Evolutionary conservation across 352 stramenopile genomes (phyloP).

Genomic region (Peronospora farinosa): DNA sequence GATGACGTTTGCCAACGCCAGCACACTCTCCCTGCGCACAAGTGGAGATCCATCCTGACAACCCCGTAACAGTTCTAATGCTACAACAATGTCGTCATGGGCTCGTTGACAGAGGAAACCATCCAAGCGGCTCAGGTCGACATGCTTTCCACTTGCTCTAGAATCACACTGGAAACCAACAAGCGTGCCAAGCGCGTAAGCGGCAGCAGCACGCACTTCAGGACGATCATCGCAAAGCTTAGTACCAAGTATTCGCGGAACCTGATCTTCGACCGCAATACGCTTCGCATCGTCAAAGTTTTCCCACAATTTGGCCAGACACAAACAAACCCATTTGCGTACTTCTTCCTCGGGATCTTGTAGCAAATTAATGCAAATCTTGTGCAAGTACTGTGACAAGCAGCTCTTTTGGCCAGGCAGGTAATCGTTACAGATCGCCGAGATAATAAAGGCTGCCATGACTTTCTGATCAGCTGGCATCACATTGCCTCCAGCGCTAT

Average conservation of each 20-base stretch:
- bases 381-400: conserved; percentile 86
- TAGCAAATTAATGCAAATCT: conserved; percentile 65
- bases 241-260: conserved; percentile 78
- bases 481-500: conserved; percentile 23
- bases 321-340: conserved; percentile 86
- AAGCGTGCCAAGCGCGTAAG: conserved; percentile 90
- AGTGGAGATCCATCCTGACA: conserved; percentile 80
- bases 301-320: conserved; percentile 93
- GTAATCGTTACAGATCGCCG: conserved; percentile 91
- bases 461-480: conserved; percentile 90
- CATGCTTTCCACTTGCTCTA: conserved; percentile 38
- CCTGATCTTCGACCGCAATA: conserved; percentile 74
- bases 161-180: conserved; percentile 79
- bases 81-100: conserved; percentile 63
- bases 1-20: conserved; percentile 80
- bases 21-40: conserved; percentile 73
- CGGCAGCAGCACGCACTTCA: conserved; percentile 89
- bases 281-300: conserved; percentile 87
- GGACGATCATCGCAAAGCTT: conserved; percentile 82
- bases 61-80: conserved; percentile 55
- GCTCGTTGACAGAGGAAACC: conserved; percentile 55
- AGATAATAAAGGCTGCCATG: conserved; percentile 94
- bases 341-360: conserved; percentile 60
- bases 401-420: conserved; percentile 89
- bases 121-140: conserved; percentile 44